Conservation (phyloP, 495 filamentous ascomycete species). For the Aspergillus hancockii region DNA sequence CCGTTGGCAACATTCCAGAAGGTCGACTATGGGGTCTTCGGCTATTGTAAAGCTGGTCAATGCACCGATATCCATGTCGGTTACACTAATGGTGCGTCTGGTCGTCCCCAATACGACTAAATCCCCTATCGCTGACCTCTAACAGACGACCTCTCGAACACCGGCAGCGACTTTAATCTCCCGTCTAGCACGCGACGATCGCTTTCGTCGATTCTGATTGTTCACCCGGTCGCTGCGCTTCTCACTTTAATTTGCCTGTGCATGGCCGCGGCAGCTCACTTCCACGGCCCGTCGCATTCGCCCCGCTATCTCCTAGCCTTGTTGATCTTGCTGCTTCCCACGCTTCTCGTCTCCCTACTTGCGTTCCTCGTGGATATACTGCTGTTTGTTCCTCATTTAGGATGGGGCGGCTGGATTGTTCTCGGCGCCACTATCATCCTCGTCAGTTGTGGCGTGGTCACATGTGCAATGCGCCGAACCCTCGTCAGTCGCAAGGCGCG, state of each 20-base stretch:
- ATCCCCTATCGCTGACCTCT: conserved; percentile 15
- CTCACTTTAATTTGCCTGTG: conserved; percentile 82
- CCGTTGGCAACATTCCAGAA: conserved; percentile 75
- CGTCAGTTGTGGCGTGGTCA: conserved; percentile 78
- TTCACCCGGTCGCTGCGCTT: conserved; percentile 88
- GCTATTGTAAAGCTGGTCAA: conserved; percentile 65
- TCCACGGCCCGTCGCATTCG: conserved; percentile 90
- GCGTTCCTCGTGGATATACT: conserved; percentile 95
- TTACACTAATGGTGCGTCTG: conserved; percentile 76
- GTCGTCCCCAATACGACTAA: conserved; percentile 18
- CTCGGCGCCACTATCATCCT: conserved; percentile 88
- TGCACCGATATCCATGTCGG: conserved; percentile 81
- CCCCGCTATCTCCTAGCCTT: conserved; percentile 81
- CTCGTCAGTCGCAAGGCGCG: conserved; percentile 89
- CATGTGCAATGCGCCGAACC: conserved; percentile 95
- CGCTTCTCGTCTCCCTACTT: conserved; percentile 79
- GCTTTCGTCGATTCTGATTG: conserved; percentile 86
- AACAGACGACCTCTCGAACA: conserved; percentile 43
- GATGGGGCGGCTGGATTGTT: conserved; percentile 95
- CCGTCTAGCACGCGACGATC: conserved; percentile 72
- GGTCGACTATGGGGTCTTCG: conserved; percentile 90
- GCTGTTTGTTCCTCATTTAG: conserved; percentile 89
- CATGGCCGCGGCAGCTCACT: conserved; percentile 78
- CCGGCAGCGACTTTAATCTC: conserved; percentile 67
- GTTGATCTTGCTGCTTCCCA: conserved; percentile 82